Evolutionary conservation across 2,329 filamentous ascomycete genomes (phyloP).

Genomic region (Xylariaceae sp.): DNA sequence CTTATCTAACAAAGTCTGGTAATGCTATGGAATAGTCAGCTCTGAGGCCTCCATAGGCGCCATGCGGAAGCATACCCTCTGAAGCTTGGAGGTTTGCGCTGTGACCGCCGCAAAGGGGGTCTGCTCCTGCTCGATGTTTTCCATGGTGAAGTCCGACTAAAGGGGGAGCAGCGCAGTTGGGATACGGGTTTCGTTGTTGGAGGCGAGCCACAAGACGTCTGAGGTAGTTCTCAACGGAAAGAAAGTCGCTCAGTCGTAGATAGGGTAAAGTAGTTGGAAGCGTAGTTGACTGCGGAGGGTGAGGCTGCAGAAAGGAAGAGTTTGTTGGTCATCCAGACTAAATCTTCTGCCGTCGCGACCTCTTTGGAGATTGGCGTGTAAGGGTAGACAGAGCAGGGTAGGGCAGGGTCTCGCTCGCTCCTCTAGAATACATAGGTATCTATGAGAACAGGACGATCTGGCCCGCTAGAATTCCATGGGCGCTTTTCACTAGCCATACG

Average conservation of each 20-base stretch:
- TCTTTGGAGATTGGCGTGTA: conserved; percentile 1
- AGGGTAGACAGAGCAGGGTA: conserved; percentile 9
- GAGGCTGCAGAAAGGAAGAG: background rate
- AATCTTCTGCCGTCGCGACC: background rate
- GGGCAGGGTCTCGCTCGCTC: no score
- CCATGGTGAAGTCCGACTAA: conserved; percentile 51
- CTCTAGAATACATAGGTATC: conserved; percentile 5
- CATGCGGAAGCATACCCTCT: conserved; percentile 50
- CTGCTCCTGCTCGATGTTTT: conserved; percentile 79
- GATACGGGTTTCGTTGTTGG: background rate
- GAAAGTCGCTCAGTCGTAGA: background rate
- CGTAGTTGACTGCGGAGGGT: conserved; percentile 5
- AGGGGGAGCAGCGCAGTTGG: conserved; percentile 3
- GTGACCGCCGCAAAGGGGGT: conserved; percentile 89
- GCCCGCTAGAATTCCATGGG: conserved; percentile 8
- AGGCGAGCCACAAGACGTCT: background rate
- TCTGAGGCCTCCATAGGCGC: background rate
- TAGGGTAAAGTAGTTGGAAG: conserved; percentile 3
- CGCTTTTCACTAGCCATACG: background rate
- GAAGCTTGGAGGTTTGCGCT: conserved; percentile 73
- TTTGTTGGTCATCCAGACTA: background rate
- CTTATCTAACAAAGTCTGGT: conserved; percentile 90
- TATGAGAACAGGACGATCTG: conserved; percentile 10
- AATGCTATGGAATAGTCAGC: conserved; percentile 57
- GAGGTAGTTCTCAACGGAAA: background rate